Base-by-base conservation (phyloP, 257 asterid genomes). In the Dorcoceras hygrometricum region DNA sequence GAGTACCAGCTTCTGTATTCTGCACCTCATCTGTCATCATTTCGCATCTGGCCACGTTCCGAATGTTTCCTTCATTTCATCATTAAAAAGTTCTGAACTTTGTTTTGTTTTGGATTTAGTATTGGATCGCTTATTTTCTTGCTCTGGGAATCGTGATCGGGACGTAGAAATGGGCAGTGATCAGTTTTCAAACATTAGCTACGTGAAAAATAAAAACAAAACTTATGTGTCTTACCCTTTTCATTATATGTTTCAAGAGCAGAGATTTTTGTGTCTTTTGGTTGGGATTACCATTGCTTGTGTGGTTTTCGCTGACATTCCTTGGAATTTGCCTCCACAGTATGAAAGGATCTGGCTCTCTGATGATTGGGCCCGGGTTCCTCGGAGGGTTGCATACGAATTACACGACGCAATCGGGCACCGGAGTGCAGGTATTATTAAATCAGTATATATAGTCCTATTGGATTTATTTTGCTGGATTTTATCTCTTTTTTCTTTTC, bases 181-280 rank as follows among this genome's bases (percentile, higher is more conserved):
- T 74, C 77, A 65, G 64, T 46, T 71, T 58, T 43, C 71, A 5
- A 73, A 59, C n/a, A 69, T 58, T 67, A 71, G 57, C 73, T 9
- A 64, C 34, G 23, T 23, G 26, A 74, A 55, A 8, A 54, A 74
- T 39, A 72, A 70, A 28, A 68, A 61, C 26, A 65, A 23, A 27
- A 5, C 48, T 28, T 71, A 43, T 27, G 58, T 63, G 2, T 60
- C 63, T 12, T 62, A 66, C 79, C 77, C 86, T 69, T 65, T 78
- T 66, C 72, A 57, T 65, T 90, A 90, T 67, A 73, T 86, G 23
- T 8, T 84, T 57, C 75, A 63, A 65, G 84, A 86, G 62, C 90
- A 87, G 4, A 79, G 96, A 70, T 68, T 86, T 20, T 65, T 70
- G 19, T 87, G 87, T 62, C 75, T 89, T 7, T 53, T 87, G 53